Evolutionary conservation across 2,329 filamentous ascomycete species (phyloP).

Genomic region (Colletotrichum falcatum): DNA sequence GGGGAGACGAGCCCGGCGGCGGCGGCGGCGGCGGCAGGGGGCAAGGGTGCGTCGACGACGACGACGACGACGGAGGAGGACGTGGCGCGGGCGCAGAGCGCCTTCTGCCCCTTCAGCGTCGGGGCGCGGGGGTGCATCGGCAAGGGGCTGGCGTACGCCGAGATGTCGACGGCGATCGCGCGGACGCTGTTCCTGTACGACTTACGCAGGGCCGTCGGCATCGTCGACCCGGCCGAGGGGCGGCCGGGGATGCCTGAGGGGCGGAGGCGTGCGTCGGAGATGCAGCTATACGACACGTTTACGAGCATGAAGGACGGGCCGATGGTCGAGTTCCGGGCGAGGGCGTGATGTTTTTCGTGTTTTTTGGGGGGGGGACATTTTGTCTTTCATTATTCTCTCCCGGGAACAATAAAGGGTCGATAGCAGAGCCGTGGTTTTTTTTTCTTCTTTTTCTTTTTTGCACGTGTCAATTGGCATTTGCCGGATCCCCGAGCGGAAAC

Average conservation of each 20-base stretch:
- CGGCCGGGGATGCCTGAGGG: constrained; percentile 62
- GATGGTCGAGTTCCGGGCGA: constrained; percentile 70
- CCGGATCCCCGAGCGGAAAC: background rate
- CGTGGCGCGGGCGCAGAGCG: constrained; percentile 68
- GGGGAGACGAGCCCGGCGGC: constrained; percentile 54
- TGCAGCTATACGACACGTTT: constrained; percentile 79
- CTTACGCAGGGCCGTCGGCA: constrained; percentile 62
- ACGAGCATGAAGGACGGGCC: constrained; percentile 80
- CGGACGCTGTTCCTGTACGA: constrained; percentile 72
- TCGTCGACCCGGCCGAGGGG: constrained; percentile 66
- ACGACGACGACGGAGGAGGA: constrained; percentile 60
- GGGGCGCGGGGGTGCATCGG: constrained; percentile 79
- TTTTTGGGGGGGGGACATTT: too few relatives aligned
- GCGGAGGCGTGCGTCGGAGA: constrained; percentile 68
- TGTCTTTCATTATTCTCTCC: too few relatives aligned
- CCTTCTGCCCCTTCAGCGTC: constrained; percentile 81
- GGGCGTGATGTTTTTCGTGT: constrained; percentile 34
- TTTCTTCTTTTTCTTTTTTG: background rate
- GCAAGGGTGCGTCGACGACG: too few relatives aligned
- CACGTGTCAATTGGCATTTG: background rate
- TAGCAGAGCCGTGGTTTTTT: too few relatives aligned
- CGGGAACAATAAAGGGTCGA: too few relatives aligned
- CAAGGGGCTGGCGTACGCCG: constrained; percentile 75
- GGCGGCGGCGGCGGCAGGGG: constrained; percentile 47
- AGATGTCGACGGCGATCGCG: constrained; percentile 74